Evolutionary conservation across 2,329 filamentous ascomycete genomes (phyloP).

Genomic region (Colletotrichum sp.): DNA sequence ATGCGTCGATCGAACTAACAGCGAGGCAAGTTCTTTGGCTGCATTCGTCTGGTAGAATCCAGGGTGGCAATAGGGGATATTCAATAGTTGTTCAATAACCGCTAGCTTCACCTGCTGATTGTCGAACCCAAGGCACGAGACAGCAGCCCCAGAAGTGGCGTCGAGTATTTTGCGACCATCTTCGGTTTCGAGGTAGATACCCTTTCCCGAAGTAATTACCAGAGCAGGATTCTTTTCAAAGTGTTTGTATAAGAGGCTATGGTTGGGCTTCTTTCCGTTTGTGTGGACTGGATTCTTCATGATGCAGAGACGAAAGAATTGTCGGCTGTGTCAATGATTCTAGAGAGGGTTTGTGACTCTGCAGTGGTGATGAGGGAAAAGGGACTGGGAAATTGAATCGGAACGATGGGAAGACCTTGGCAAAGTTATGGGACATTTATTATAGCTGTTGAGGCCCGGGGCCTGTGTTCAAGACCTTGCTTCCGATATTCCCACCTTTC

Average conservation of each 20-base stretch:
- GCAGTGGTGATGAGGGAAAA: neutral
- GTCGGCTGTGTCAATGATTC: neutral
- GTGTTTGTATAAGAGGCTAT: neutral
- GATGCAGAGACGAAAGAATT: neutral
- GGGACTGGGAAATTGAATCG: neutral
- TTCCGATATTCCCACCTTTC: neutral
- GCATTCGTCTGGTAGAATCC: neutral
- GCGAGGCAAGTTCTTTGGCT: neutral
- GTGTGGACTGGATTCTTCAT: neutral
- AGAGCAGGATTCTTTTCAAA: neutral
- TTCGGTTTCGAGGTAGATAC: neutral
- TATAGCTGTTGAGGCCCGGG: neutral
- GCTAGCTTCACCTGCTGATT: neutral
- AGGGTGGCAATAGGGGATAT: neutral
- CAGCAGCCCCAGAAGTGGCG: neutral
- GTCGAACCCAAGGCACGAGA: neutral
- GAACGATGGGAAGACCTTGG: neutral
- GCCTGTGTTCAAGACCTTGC: neutral
- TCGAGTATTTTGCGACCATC: neutral
- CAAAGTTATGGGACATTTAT: neutral
- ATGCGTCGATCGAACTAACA: neutral
- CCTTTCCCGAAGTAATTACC: neutral
- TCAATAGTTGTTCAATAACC: neutral
- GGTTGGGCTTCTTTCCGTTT: fast-evolving
- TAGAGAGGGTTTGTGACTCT: neutral